Conservation (phyloP, 73 alveolate species). For the Paramecium primaurelia region DNA sequence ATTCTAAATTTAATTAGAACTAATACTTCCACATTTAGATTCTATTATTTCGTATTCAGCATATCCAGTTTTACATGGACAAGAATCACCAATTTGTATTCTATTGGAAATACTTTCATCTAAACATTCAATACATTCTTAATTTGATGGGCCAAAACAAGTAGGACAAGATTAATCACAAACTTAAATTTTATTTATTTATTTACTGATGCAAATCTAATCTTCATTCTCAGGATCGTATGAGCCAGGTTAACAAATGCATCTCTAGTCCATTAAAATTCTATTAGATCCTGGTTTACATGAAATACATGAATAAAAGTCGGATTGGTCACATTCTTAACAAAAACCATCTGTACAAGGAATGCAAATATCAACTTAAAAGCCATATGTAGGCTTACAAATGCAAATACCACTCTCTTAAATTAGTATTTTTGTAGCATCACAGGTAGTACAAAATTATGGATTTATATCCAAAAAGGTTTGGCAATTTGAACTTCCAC, state of each 20-base stretch:
- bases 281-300: neutral
- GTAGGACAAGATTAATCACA: neutral
- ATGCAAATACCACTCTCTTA: neutral
- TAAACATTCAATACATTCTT: neutral
- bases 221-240: neutral
- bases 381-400: neutral
- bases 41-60: neutral
- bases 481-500: neutral
- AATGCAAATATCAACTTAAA: neutral
- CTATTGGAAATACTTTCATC: neutral
- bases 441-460: neutral
- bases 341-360: neutral
- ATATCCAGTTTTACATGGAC: neutral
- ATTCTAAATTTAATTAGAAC: neutral
- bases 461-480: neutral
- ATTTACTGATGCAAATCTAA: neutral
- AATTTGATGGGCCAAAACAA: neutral
- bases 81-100: neutral
- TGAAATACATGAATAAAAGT: neutral
- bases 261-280: neutral
- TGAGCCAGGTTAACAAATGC: neutral
- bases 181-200: no score
- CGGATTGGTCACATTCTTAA: neutral
- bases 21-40: neutral
- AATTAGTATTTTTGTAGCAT: neutral